Conservation (phyloP, 176 grass and related monocot genomes). For the Triticum turgidum region DNA sequence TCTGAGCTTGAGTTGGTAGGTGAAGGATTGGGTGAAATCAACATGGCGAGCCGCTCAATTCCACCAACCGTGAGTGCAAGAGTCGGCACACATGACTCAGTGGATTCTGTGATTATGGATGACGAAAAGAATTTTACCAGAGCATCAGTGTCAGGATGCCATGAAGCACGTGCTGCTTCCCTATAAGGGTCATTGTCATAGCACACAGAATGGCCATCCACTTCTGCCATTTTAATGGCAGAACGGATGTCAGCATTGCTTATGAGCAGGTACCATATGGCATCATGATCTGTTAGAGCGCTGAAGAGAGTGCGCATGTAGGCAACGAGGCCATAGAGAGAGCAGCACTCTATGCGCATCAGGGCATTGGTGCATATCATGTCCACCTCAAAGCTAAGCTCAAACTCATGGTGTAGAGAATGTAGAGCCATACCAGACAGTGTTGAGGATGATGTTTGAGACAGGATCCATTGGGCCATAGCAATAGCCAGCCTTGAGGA, state of each 20-base stretch:
- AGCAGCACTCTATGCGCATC: neutral
- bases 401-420: neutral
- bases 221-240: neutral
- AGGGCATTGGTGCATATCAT: constrained; percentile 12
- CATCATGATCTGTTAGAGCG: constrained; percentile 1
- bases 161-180: neutral
- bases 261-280: neutral
- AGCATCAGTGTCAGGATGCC: neutral
- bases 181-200: neutral
- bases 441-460: constrained; percentile 17
- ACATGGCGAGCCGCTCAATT: neutral
- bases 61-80: neutral
- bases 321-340: neutral
- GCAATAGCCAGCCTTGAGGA: neutral
- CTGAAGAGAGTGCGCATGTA: neutral
- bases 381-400: neutral
- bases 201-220: neutral
- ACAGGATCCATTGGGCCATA: neutral
- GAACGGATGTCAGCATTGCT: neutral
- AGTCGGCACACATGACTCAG: neutral
- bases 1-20: neutral
- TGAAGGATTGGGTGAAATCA: neutral
- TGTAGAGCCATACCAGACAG: neutral
- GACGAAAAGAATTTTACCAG: neutral
- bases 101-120: neutral